phyloP scores from a whole-genome alignment of 164 flowering plant genomes.

The Vitis rotundifolia region DNA sequence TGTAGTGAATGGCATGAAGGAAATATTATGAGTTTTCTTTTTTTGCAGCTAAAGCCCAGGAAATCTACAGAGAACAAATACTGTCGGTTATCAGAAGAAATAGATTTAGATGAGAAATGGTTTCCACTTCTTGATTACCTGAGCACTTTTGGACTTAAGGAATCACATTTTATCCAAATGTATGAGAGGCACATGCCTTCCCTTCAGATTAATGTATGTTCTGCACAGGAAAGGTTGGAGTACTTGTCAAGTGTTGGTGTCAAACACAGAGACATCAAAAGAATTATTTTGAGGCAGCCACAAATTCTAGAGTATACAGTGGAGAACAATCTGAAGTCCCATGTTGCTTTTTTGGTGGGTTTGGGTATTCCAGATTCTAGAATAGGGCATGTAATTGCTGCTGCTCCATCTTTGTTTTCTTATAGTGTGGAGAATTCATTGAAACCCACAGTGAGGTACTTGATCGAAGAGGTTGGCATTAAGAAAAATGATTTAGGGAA shows the following conservation, averaged over 20 bases:
- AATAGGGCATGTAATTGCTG: constrained; percentile 77
- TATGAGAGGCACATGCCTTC: constrained; percentile 88
- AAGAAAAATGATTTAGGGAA: constrained; percentile 65
- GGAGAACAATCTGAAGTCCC: constrained; percentile 80
- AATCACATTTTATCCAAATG: constrained; percentile 82
- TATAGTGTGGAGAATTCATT: constrained; percentile 90
- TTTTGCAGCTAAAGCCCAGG: constrained; percentile 39
- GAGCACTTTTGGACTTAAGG: constrained; percentile 79
- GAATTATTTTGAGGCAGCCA: constrained; percentile 88
- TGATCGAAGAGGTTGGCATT: constrained; percentile 92
- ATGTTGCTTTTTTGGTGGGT: constrained; percentile 67
- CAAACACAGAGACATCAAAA: constrained; percentile 74
- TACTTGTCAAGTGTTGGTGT: constrained; percentile 84
- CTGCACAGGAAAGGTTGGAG: constrained; percentile 82
- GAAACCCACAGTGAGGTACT: constrained; percentile 84
- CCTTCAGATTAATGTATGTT: constrained; percentile 72
- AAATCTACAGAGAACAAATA: constrained; percentile 35
- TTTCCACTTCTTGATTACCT: constrained; percentile 89
- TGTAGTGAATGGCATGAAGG: not conserved
- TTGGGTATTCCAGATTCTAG: constrained; percentile 77
- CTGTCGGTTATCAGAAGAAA: constrained; percentile 57
- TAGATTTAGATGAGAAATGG: constrained; percentile 77
- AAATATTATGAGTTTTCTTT: constrained; percentile 19
- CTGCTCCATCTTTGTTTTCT: constrained; percentile 89
- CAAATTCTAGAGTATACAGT: constrained; percentile 85